Evolutionary conservation across 441 rosid species (phyloP), one percentile per base, ranked within the genome.

Genomic region (Gossypium lobatum): DNA sequence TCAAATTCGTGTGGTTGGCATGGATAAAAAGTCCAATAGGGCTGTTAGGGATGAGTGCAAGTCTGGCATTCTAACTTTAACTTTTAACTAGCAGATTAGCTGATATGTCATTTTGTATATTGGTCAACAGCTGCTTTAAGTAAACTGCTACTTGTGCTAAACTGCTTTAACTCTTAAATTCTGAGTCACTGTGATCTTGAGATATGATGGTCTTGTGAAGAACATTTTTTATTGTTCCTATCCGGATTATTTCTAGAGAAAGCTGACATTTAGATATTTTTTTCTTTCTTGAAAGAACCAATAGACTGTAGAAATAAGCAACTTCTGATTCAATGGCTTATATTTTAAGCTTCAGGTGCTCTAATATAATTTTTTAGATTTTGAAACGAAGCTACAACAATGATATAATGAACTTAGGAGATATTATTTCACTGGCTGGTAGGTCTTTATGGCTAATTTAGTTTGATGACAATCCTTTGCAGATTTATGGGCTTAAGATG

Each of bases 401-500:
- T 50, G 71, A 53, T 57, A n/a, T 58, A 13, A 26, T 71, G 14
- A 45, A 42, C 45, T 59, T 3, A 39, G 70, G 70, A 31, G 7
- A 18, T 45, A 13, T 50, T 37, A 46, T 72, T 60, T 60, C 66
- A 64, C 55, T 63, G 58, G 61, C 21, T 52, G 70, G 20, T 17
- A 45, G 4, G 61, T 73, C 39, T 71, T 48, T 20, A 16, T 73
- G 69, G 31, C 65, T 64, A 34, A 66, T 25, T 55, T 67, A 4
- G 48, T 70, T 66, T 34, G 42, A 75, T 58, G 23, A 62, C 71
- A 66, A 34, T 74, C 73, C 71, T 77, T 74, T 79, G 85, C 93
- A 96, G 98, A 87, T 91, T 78, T 92, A 86, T 87, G 97, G 91
- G 74, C 89, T 96, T 71, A 96, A 92, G 84, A 80, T 90, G 71